These are phyloP conservation scores for Didymella pomorum DNA, from an alignment of 2,329 filamentous ascomycete genomes.

Conservation along the genomic window DNA sequence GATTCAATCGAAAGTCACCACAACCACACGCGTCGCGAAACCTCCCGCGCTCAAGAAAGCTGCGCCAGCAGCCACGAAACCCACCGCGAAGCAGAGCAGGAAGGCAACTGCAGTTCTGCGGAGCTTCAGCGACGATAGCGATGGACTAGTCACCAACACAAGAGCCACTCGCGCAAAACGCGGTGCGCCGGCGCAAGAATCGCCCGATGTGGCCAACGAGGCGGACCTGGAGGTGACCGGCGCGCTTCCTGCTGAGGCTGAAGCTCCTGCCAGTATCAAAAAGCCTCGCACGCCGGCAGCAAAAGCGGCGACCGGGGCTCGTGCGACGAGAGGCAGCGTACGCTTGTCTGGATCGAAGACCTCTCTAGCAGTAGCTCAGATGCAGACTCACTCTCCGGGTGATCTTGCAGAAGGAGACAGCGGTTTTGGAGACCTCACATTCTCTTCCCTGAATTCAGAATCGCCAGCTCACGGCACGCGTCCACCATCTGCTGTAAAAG, in stretches of 20 bases:
- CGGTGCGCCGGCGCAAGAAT: constrained; percentile 30
- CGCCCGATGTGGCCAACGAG: constrained; percentile 30
- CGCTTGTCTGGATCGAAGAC: constrained; percentile 25
- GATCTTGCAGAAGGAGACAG: constrained; percentile 32
- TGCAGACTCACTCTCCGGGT: constrained; percentile 11
- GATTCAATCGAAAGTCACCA: constrained; percentile 39
- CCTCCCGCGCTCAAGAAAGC: constrained; percentile 32
- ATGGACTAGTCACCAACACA: constrained; percentile 45
- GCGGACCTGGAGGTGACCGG: constrained; percentile 49
- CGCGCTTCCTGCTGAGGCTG: constrained; percentile 38
- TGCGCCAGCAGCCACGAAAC: constrained; percentile 27
- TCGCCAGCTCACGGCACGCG: constrained; percentile 48
- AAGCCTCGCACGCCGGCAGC: constrained; percentile 35
- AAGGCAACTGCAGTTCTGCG: constrained; percentile 27
- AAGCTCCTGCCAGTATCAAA: constrained; percentile 3
- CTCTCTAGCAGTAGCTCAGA: constrained; percentile 18
- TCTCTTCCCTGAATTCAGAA: constrained; percentile 44
- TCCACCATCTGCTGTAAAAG: constrained; percentile 55
- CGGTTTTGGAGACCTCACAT: constrained; percentile 46
- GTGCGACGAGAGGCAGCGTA: constrained; percentile 31
- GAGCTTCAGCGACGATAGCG: constrained; percentile 48
- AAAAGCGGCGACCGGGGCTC: constrained; percentile 28
- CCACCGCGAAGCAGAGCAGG: constrained; percentile 27
- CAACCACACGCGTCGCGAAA: constrained; percentile 42
- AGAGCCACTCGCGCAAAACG: constrained; percentile 31